phyloP scores from a whole-genome alignment of 179 eudicot species.

The Nepenthes alata region DNA sequence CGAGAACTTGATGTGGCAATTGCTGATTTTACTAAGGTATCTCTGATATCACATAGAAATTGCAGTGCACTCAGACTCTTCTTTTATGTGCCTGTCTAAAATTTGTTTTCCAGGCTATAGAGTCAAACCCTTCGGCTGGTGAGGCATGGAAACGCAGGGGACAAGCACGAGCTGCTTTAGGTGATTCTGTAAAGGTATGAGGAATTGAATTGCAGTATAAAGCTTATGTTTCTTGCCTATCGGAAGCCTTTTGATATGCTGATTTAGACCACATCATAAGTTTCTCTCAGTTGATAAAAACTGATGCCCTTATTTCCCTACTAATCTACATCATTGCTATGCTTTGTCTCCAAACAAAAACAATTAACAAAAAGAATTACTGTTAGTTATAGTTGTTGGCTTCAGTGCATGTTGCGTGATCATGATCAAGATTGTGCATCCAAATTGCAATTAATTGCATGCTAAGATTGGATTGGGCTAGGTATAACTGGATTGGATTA shows the following conservation, averaged over 20 bases:
- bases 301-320: no score
- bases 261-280: neutral
- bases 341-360: no score
- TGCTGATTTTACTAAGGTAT: conserved; percentile 86
- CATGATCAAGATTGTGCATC: no score
- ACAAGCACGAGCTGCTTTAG: conserved; percentile 96
- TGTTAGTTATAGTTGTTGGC: no score
- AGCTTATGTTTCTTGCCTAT: neutral
- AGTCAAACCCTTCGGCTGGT: conserved; percentile 73
- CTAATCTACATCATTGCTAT: no score
- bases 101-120: conserved; percentile 52
- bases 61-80: neutral
- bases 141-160: conserved; percentile 99
- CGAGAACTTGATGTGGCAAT: conserved; percentile 94
- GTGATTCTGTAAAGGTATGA: conserved; percentile 74
- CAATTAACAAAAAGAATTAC: no score
- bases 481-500: no score
- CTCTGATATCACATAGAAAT: neutral
- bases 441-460: no score
- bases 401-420: no score
- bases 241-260: neutral
- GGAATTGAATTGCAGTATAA: neutral
- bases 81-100: neutral
- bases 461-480: no score
- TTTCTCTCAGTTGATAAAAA: neutral